phyloP scores from a whole-genome alignment of 139 green algal genomes.

The Chara braunii region DNA sequence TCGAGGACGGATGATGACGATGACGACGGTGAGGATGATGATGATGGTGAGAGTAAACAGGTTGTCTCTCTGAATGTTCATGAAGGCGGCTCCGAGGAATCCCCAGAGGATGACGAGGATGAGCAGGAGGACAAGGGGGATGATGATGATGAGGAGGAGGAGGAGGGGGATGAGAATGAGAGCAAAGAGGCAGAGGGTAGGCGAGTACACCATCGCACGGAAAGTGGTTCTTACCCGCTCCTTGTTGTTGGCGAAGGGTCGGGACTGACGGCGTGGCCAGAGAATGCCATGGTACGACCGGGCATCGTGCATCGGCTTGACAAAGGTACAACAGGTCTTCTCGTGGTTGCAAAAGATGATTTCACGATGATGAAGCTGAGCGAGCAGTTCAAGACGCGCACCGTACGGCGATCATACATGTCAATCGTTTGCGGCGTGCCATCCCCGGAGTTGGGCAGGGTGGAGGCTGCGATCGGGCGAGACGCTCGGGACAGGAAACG shows the following conservation, averaged over 20 bases:
- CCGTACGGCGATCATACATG: slow-evolving; percentile 63
- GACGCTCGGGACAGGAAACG: slow-evolving; percentile 55
- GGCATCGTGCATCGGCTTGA: slow-evolving; percentile 98
- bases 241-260: too few relatives aligned
- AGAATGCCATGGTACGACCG: slow-evolving; percentile 51
- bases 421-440: slow-evolving; percentile 46
- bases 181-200: background rate
- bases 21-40: background rate
- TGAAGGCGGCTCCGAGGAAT: too few relatives aligned
- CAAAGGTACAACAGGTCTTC: slow-evolving; percentile 56
- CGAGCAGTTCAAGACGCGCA: slow-evolving; percentile 75
- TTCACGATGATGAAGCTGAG: slow-evolving; percentile 14
- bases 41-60: background rate
- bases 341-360: slow-evolving; percentile 84
- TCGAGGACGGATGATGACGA: background rate
- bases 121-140: background rate
- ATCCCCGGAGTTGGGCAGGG: background rate
- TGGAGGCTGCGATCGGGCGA: slow-evolving; percentile 44
- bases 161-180: too few relatives aligned
- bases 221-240: too few relatives aligned
- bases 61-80: too few relatives aligned
- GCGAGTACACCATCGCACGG: too few relatives aligned
- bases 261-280: background rate
- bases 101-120: background rate
- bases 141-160: too few relatives aligned